These are phyloP conservation scores for Amaranthus cruentus DNA, from an alignment of 148 eudicot genomes.

Conservation along the genomic window DNA sequence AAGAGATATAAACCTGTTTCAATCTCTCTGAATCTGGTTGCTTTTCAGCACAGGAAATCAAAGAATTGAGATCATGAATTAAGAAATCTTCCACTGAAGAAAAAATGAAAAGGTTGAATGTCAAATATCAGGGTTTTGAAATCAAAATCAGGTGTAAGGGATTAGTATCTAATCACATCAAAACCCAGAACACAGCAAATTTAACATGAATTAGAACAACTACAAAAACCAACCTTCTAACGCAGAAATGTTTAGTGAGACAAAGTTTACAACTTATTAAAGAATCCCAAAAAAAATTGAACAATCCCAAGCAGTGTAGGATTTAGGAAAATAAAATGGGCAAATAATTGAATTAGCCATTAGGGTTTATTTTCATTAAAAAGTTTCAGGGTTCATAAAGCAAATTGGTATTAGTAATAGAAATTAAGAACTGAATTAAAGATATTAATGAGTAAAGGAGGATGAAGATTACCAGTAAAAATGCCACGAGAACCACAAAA, in stretches of 20 bases:
- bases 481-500: conserved; percentile 69
- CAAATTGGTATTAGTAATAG: background rate
- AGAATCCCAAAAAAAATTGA: background rate
- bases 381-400: background rate
- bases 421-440: background rate
- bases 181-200: conserved; percentile 6
- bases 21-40: conserved; percentile 39
- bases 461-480: conserved; percentile 42
- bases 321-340: background rate
- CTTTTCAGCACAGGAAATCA: conserved; percentile 45
- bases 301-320: background rate
- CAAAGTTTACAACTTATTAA: background rate
- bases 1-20: conserved; percentile 46
- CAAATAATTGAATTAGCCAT: no score
- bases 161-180: background rate
- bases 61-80: conserved; percentile 49
- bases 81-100: conserved; percentile 83
- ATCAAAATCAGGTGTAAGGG: background rate
- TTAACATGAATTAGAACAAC: background rate
- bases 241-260: background rate
- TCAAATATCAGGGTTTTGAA: background rate
- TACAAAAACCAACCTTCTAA: background rate
- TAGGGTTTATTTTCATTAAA: background rate
- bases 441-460: background rate
- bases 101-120: background rate